Base-by-base conservation (phyloP, 1,139 yeast genomes). In the Blastobotrys persicus region DNA sequence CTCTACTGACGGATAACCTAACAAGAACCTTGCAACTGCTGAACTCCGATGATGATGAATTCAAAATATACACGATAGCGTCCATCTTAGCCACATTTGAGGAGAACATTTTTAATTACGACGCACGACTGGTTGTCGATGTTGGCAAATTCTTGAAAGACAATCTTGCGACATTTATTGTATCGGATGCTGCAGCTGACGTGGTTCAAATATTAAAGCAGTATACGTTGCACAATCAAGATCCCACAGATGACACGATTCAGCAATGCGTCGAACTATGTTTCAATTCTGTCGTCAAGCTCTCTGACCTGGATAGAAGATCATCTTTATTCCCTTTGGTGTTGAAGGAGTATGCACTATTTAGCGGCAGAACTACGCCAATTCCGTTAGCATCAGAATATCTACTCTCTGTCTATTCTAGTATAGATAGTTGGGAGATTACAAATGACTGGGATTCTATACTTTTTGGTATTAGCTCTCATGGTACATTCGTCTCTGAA, bases 281-380 rank as follows among this genome's bases (percentile, higher is more conserved):
- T 12, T 56, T 56, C 45, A 52, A 51, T 20, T 48, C 57, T 7
- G 54, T 55, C 6, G 53, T 54, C n/a, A 53, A 50, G 44, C 49
- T 55, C 32, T 51, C 57, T 1, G 48, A 49, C 16, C 55, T 55
- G 19, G 70, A 68, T 49, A 60, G 57, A 20, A 50, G 56, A 18
- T 42, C 51, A 6, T 31, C 49, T 6, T 41, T 52, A 16, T 50
- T 53, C 45, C 47, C 54, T 26, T 32, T 50, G 13, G 49, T 56
- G 12, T 38, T 56, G 18, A 49, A 50, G 33, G 50, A 55, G 23
- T 51, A 48, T 40, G 42, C 52, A 11, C 26, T 48, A 26, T 55
- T 56, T 37, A 32, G 51, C 16, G 48, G 46, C 6, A 34, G 53
- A 12, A 44, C 56, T 35, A 50, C 23, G 13, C 59, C 59, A 2